A percentile compares a stretch with the other conserved stretches of the same genome.
Conservation (phyloP, 768 basidiomycete genomes). For the Mycena metata region DNA sequence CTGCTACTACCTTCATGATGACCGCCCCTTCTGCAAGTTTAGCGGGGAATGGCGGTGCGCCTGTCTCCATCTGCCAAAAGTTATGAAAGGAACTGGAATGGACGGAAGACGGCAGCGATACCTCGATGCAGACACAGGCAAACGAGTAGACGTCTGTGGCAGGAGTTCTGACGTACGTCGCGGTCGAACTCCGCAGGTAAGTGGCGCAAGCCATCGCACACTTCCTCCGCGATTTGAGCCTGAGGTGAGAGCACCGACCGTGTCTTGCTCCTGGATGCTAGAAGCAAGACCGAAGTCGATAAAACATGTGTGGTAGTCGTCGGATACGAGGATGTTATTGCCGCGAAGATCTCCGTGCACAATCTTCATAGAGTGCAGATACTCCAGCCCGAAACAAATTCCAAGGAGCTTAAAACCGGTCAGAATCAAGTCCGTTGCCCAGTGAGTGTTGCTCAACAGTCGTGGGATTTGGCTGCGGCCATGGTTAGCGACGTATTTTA, state of each 20-base stretch:
- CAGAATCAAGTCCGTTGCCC: background rate
- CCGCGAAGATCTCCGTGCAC: background rate
- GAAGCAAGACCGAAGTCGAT: background rate
- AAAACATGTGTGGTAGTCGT: background rate
- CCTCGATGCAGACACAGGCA: background rate
- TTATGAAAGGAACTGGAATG: no score
- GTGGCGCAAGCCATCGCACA: background rate
- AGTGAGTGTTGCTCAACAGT: background rate
- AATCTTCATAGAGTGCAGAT: background rate
- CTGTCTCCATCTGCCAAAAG: background rate
- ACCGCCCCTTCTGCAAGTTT: background rate
- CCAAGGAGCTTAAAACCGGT: background rate
- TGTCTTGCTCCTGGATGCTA: background rate
- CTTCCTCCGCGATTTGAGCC: background rate
- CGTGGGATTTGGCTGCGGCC: background rate
- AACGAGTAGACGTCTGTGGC: background rate
- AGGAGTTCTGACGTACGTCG: background rate
- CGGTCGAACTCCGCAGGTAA: background rate
- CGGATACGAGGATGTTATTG: background rate
- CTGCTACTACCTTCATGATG: background rate
- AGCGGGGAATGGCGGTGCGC: background rate
- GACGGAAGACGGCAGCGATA: background rate
- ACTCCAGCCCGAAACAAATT: background rate
- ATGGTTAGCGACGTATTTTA: background rate
- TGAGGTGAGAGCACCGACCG: background rate